These are phyloP conservation scores for Botrytis cinerea DNA, from an alignment of 2,329 filamentous ascomycete species.

Conservation along the genomic window DNA sequence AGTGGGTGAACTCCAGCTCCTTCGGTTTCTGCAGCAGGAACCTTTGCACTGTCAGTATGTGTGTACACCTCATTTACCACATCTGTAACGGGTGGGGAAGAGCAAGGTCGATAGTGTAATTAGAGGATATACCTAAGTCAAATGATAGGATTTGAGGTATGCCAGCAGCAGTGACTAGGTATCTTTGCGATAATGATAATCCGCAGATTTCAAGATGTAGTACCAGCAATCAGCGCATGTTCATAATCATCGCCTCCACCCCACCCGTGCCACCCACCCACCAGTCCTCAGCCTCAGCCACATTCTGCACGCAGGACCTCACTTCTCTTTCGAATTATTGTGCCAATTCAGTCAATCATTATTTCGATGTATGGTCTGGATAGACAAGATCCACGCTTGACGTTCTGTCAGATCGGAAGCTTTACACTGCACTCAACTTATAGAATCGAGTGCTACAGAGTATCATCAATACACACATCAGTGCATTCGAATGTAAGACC, in stretches of 20 bases:
- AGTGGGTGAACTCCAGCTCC: neutral
- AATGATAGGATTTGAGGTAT: constrained; percentile 23
- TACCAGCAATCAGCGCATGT: constrained; percentile 8
- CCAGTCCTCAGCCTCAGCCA: neutral
- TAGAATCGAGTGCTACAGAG: neutral
- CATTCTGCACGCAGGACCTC: neutral
- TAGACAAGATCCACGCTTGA: no score
- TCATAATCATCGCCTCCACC: constrained; percentile 4
- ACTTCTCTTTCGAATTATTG: neutral
- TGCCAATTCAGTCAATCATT: neutral
- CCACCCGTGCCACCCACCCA: neutral
- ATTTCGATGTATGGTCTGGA: neutral
- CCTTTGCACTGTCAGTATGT: neutral
- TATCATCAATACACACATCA: neutral
- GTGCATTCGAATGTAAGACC: neutral
- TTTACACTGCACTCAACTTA: no score
- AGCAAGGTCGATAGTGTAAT: neutral
- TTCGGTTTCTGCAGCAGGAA: neutral
- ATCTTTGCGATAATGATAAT: constrained; percentile 7
- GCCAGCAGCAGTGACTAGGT: constrained; percentile 17
- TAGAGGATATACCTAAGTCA: constrained; percentile 18
- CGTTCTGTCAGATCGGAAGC: neutral
- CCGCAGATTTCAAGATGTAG: constrained; percentile 7
- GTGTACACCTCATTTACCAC: constrained; percentile 19
- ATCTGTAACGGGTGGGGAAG: constrained; percentile 8